Evolutionary conservation across 768 basidiomycete genomes (phyloP).

Genomic region (Cystofilobasidium bisporidii): DNA sequence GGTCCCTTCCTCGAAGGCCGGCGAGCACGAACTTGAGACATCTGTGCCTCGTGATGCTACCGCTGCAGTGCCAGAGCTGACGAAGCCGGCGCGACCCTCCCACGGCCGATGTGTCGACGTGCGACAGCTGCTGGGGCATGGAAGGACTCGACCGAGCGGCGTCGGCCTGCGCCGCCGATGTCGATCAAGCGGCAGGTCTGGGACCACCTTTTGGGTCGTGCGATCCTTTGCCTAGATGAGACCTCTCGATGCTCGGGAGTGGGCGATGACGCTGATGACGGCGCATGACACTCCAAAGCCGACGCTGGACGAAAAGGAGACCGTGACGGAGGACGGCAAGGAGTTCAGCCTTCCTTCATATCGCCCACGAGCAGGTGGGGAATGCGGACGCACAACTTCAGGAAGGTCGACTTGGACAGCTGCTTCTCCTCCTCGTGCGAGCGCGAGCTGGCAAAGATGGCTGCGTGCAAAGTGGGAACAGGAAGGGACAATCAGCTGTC

Average conservation of each 20-base stretch:
- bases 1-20: no score
- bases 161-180: no score
- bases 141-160: no score
- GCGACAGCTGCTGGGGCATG: no score
- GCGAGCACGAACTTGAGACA: no score
- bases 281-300: neutral
- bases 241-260: neutral
- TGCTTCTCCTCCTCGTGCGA: neutral
- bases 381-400: conserved; percentile 3
- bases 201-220: no score
- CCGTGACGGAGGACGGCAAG: neutral
- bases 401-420: conserved; percentile 2
- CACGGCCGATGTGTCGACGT: no score
- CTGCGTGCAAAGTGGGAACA: neutral
- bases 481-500: neutral
- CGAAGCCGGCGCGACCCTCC: no score
- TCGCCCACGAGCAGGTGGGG: neutral
- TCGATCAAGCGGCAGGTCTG: no score
- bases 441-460: conserved; percentile 6
- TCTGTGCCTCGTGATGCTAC: no score
- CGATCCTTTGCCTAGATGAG: neutral
- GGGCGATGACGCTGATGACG: conserved; percentile 6
- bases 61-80: no score
- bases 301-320: neutral
- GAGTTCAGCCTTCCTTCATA: neutral